These are phyloP conservation scores for Pontederia paniculata DNA, from an alignment of 176 grass and related monocot genomes.

Conservation along the genomic window DNA sequence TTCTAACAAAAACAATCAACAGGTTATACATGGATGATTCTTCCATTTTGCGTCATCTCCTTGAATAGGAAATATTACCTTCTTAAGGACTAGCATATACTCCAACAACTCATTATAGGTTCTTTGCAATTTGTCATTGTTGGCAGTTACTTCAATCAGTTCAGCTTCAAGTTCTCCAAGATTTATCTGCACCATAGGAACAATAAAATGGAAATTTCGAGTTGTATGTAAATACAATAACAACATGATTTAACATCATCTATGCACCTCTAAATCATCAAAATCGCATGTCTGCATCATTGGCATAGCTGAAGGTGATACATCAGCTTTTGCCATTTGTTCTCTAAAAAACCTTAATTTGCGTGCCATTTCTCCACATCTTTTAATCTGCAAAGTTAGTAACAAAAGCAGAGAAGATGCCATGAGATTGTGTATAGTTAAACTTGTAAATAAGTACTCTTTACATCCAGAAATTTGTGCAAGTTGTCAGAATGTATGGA, in stretches of 20 bases:
- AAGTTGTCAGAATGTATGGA: no score
- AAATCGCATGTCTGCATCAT: neutral
- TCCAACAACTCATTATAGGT: conserved; percentile 74
- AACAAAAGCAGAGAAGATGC: no score
- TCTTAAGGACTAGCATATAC: conserved; percentile 75
- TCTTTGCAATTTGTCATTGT: conserved; percentile 75
- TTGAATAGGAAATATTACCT: conserved; percentile 33
- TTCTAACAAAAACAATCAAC: conserved; percentile 6
- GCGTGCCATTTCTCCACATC: conserved; percentile 1
- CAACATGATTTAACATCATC: no score
- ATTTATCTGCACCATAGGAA: conserved; percentile 50
- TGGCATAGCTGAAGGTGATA: neutral
- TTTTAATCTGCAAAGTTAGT: neutral
- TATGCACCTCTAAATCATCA: neutral
- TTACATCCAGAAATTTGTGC: no score
- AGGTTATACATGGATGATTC: no score
- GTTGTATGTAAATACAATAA: no score
- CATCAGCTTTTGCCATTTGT: neutral
- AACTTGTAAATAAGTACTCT: no score
- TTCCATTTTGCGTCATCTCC: no score
- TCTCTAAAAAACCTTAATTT: conserved; percentile 3
- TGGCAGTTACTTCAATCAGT: conserved; percentile 90
- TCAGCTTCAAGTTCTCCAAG: conserved; percentile 84
- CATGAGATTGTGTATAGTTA: no score
- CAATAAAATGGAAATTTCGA: neutral